phyloP scores from a whole-genome alignment of 2,329 filamentous ascomycete species.

The Apiospora aurea region DNA sequence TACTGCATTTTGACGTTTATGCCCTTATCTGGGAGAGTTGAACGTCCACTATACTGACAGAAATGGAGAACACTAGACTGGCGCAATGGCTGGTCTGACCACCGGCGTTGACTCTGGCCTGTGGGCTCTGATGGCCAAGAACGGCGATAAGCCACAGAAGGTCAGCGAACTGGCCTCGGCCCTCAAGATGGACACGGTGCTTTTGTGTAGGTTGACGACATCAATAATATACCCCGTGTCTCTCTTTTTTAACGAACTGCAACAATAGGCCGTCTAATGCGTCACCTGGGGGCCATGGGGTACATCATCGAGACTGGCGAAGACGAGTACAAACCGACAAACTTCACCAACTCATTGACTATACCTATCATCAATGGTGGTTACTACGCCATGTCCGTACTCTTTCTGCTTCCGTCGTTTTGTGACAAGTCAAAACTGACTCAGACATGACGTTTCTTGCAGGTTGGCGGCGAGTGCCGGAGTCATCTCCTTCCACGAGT shows the following conservation, averaged over 20 bases:
- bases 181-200: slow-evolving; percentile 37
- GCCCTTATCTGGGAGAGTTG: background rate
- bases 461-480: slow-evolving; percentile 19
- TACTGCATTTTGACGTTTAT: slow-evolving; percentile 34
- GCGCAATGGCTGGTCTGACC: slow-evolving; percentile 24
- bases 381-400: slow-evolving; percentile 11
- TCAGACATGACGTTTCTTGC: slow-evolving; percentile 11
- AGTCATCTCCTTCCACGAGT: slow-evolving; percentile 25
- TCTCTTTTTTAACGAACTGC: background rate
- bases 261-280: slow-evolving; percentile 28
- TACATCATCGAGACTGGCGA: slow-evolving; percentile 30
- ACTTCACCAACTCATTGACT: slow-evolving; percentile 27
- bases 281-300: slow-evolving; percentile 32
- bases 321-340: slow-evolving; percentile 30
- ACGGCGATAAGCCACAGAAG: slow-evolving; percentile 41
- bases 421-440: slow-evolving; percentile 2
- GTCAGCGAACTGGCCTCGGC: slow-evolving; percentile 41
- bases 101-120: slow-evolving; percentile 44
- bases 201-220: slow-evolving; percentile 36
- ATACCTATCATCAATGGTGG: background rate
- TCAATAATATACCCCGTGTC: too few relatives aligned
- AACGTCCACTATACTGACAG: background rate
- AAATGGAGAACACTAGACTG: background rate
- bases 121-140: slow-evolving; percentile 43
- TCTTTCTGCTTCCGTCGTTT: slow-evolving; percentile 1